Percentiles rank a stretch among this genome's conserved stretches.
These are phyloP conservation scores for Scutellaria minor DNA, from an alignment of 257 asterid genomes.

Conservation along the genomic window DNA sequence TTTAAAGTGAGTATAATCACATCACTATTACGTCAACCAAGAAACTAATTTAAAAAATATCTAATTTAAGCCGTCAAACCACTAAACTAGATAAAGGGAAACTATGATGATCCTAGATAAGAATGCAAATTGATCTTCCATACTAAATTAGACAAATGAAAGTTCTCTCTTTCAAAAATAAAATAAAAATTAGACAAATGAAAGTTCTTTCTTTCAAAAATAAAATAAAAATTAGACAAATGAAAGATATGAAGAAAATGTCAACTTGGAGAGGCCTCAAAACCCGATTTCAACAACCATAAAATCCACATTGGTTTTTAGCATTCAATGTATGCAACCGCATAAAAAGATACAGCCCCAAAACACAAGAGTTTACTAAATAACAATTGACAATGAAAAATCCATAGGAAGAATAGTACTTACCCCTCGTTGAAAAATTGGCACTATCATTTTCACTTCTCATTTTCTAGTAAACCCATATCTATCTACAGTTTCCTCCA, in stretches of 20 bases:
- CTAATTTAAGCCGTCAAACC: neutral
- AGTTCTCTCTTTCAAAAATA: neutral
- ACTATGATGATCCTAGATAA: neutral
- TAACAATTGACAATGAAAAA: neutral
- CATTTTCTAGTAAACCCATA: neutral
- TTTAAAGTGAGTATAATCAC: neutral
- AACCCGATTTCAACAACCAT: conserved; percentile 9
- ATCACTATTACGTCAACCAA: neutral
- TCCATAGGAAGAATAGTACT: neutral
- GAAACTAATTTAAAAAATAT: neutral
- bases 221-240: neutral
- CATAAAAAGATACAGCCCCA: conserved; percentile 27
- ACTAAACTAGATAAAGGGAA: neutral
- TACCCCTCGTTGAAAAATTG: neutral
- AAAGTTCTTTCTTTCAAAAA: too few relatives aligned
- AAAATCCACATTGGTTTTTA: neutral
- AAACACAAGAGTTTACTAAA: neutral
- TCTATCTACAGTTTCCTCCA: neutral
- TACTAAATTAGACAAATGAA: conserved; percentile 17
- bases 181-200: too few relatives aligned
- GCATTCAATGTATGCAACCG: conserved; percentile 30
- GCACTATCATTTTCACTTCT: neutral
- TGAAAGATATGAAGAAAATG: neutral
- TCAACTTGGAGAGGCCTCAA: neutral
- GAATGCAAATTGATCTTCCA: neutral